Conservation (phyloP, 495 filamentous ascomycete species). For the Penicillium herquei region DNA sequence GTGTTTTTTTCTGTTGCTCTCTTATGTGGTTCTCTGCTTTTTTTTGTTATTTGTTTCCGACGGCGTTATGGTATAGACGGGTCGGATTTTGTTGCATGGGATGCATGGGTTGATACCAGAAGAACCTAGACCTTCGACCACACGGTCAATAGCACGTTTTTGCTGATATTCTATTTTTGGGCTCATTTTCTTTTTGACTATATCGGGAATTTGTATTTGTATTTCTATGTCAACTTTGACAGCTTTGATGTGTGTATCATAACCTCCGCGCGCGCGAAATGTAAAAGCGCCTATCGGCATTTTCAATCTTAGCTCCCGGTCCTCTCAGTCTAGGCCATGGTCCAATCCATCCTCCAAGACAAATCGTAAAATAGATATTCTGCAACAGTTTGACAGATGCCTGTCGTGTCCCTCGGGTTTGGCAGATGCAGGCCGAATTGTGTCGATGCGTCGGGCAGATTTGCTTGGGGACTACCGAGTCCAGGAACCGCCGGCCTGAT, state of each 20-base stretch:
- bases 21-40: slow-evolving; percentile 10
- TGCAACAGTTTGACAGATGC: slow-evolving; percentile 3
- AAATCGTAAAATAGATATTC: neutral
- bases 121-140: slow-evolving; percentile 43
- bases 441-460: slow-evolving; percentile 26
- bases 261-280: slow-evolving; percentile 10
- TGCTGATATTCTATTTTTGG: slow-evolving; percentile 26
- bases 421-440: slow-evolving; percentile 6
- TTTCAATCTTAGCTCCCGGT: neutral
- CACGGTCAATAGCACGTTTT: slow-evolving; percentile 38
- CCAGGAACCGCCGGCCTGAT: slow-evolving; percentile 24
- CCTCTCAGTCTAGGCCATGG: slow-evolving; percentile 12
- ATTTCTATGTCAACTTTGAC: slow-evolving; percentile 14
- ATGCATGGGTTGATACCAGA: slow-evolving; percentile 50
- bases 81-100: slow-evolving; percentile 34
- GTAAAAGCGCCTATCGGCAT: slow-evolving; percentile 12
- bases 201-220: slow-evolving; percentile 11
- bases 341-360: neutral
- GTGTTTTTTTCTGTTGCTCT: slow-evolving; percentile 17
- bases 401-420: slow-evolving; percentile 14
- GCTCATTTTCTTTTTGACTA: neutral
- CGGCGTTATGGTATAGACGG: slow-evolving; percentile 48
- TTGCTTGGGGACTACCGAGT: slow-evolving; percentile 26
- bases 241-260: slow-evolving; percentile 20
- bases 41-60: slow-evolving; percentile 18